phyloP scores from a whole-genome alignment of 257 asterid genomes.

The Verbena officinalis region DNA sequence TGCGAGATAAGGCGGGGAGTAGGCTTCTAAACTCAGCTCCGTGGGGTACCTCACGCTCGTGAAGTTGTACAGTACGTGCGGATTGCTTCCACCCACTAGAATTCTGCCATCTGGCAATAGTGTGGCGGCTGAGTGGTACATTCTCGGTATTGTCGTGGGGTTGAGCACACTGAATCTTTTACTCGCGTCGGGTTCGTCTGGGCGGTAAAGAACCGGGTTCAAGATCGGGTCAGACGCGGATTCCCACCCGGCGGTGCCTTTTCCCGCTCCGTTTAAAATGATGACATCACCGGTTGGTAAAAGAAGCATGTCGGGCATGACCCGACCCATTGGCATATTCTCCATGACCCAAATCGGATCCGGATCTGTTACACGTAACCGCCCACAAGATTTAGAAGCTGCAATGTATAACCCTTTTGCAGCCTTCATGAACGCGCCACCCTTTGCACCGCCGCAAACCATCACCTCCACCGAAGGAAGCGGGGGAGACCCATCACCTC shows the following conservation, averaged over 20 bases:
- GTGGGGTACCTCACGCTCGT: conserved; percentile 72
- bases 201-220: conserved; percentile 60
- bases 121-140: conserved; percentile 80
- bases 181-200: conserved; percentile 35
- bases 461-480: conserved; percentile 59
- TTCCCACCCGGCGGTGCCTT: conserved; percentile 91
- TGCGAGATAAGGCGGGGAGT: conserved; percentile 67
- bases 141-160: conserved; percentile 51
- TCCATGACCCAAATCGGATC: conserved; percentile 78
- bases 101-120: conserved; percentile 75
- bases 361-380: conserved; percentile 60
- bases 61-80: conserved; percentile 68
- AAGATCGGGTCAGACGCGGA: conserved; percentile 59
- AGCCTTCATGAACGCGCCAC: conserved; percentile 63
- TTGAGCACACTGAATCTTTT: conserved; percentile 55
- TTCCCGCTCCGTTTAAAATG: conserved; percentile 68
- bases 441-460: conserved; percentile 81
- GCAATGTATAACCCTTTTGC: conserved; percentile 28
- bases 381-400: conserved; percentile 66
- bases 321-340: conserved; percentile 71
- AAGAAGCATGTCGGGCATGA: conserved; percentile 75
- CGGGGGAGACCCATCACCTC: conserved; percentile 20
- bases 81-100: conserved; percentile 93
- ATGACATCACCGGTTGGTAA: conserved; percentile 68
- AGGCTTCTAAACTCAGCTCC: conserved; percentile 65